Evolutionary conservation across 116 monocot genomes (phyloP).

Genomic region (Trichopus zeylanicus): DNA sequence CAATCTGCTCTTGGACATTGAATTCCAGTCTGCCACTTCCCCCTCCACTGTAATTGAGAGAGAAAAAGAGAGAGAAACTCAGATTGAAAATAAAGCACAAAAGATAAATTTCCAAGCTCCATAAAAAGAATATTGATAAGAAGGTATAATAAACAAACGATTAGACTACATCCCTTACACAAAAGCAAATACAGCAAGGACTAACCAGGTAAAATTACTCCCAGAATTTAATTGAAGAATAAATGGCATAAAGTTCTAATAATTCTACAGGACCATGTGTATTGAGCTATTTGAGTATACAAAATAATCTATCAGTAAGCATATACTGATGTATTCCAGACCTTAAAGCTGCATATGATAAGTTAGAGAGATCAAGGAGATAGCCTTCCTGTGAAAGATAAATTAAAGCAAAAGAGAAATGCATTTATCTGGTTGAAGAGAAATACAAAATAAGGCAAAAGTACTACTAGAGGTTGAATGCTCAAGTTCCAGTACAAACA

Average conservation of each 20-base stretch:
- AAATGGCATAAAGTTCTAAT: too few species aligned
- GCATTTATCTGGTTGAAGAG: too few species aligned
- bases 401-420: too few species aligned
- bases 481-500: too few species aligned
- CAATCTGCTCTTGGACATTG: constrained; percentile 61
- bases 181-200: not conserved
- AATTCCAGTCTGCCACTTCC: constrained; percentile 95
- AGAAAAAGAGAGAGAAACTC: constrained; percentile 3
- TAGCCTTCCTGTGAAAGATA: too few species aligned
- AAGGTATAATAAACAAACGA: not conserved
- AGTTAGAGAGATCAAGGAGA: not conserved
- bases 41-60: constrained; percentile 88
- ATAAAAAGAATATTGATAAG: not conserved
- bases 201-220: not conserved
- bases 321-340: not conserved
- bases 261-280: too few species aligned
- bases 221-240: too few species aligned
- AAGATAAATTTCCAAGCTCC: not conserved
- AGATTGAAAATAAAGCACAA: not conserved
- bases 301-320: too few species aligned
- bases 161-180: not conserved
- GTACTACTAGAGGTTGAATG: too few species aligned
- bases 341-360: not conserved
- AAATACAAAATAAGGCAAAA: too few species aligned
- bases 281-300: too few species aligned